These are phyloP conservation scores for Chaetomiaceae sp. DNA, from an alignment of 2,329 filamentous ascomycete species.

Conservation along the genomic window DNA sequence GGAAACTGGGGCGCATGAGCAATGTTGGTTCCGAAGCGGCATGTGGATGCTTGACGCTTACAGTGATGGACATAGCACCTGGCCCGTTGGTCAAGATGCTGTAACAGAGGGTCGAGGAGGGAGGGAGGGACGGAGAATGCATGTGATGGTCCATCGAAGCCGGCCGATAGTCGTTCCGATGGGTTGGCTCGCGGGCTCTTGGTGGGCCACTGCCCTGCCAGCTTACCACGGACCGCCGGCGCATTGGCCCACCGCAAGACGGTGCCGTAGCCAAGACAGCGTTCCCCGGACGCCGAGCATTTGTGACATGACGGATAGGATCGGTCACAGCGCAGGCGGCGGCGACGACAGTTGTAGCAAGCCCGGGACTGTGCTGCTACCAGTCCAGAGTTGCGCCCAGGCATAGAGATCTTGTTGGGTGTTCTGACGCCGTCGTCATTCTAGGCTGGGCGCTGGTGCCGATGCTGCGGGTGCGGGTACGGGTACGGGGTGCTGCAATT, in stretches of 20 bases:
- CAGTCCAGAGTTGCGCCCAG: not conserved
- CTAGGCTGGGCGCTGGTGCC: not conserved
- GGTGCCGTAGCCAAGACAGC: slow-evolving; percentile 59
- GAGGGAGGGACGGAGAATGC: slow-evolving; percentile 22
- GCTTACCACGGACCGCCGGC: slow-evolving; percentile 47
- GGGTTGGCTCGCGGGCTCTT: not conserved
- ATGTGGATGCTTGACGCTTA: slow-evolving; percentile 29
- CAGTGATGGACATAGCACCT: slow-evolving; percentile 49
- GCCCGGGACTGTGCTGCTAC: slow-evolving; percentile 28
- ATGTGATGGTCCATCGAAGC: not conserved
- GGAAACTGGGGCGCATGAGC: slow-evolving; percentile 32
- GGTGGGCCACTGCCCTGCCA: slow-evolving; percentile 25
- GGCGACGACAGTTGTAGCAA: slow-evolving; percentile 60
- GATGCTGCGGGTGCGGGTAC: no score
- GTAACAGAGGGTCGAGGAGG: slow-evolving; percentile 52
- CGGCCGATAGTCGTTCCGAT: not conserved
- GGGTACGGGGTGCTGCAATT: no score
- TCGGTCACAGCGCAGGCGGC: slow-evolving; percentile 58
- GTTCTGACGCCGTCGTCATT: slow-evolving; percentile 1
- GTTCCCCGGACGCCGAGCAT: slow-evolving; percentile 50
- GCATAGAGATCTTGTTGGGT: slow-evolving; percentile 6
- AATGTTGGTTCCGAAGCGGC: not conserved
- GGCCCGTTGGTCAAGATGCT: slow-evolving; percentile 45
- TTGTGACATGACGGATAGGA: slow-evolving; percentile 57
- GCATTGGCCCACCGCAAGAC: slow-evolving; percentile 55